phyloP scores from a whole-genome alignment of 768 basidiomycete genomes.

The Lactarius psammicola region DNA sequence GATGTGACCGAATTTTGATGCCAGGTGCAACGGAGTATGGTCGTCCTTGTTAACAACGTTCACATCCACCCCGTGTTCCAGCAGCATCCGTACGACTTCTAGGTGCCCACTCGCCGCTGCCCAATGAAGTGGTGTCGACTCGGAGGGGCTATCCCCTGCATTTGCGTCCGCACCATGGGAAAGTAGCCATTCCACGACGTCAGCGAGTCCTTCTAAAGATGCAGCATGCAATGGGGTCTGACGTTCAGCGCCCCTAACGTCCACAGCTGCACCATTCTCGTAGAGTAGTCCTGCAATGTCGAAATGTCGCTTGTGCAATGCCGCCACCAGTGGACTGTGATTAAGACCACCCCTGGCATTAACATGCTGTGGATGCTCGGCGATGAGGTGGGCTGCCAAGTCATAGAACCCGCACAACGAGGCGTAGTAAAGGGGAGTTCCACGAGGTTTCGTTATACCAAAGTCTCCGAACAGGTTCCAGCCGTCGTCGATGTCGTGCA shows the following conservation, averaged over 20 bases:
- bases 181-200: not conserved
- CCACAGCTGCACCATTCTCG: too few relatives aligned
- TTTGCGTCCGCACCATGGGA: not conserved
- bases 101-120: not conserved
- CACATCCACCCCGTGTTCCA: not conserved
- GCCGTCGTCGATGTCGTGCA: not conserved
- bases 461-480: not conserved
- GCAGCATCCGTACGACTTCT: not conserved
- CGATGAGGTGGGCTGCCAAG: too few relatives aligned
- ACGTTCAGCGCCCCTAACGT: too few relatives aligned
- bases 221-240: too few relatives aligned
- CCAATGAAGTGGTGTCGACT: not conserved
- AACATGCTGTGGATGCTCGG: not conserved
- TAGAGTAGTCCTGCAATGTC: not conserved
- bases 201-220: not conserved
- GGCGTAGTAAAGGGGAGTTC: constrained; percentile 1
- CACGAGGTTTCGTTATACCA: not conserved
- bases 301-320: not conserved
- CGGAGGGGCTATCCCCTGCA: too few relatives aligned
- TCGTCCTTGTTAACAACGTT: not conserved
- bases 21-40: not conserved
- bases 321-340: not conserved
- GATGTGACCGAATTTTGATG: not conserved
- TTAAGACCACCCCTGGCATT: not conserved
- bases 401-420: too few relatives aligned